A percentile compares a stretch with the other conserved stretches of the same genome.
Evolutionary conservation across 441 rosid species (phyloP).

Genomic region (Dalechampia spathulata): DNA sequence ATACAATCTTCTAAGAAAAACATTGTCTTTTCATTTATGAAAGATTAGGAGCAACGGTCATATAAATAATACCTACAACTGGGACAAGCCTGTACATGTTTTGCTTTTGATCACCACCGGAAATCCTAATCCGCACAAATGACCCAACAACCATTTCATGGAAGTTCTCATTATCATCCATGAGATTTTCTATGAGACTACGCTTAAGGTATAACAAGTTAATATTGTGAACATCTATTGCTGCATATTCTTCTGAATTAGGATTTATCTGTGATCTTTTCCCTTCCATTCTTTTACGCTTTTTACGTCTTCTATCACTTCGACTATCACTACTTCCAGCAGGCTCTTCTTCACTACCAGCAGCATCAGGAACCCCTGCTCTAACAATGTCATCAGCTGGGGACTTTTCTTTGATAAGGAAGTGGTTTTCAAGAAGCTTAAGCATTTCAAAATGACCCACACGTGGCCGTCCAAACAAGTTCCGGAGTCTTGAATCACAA

Average conservation of each 20-base stretch:
- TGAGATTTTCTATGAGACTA: conserved; percentile 70
- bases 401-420: conserved; percentile 63
- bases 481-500: conserved; percentile 81
- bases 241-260: conserved; percentile 82
- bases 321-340: conserved; percentile 58
- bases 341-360: conserved; percentile 55
- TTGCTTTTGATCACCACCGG: conserved; percentile 63
- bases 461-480: conserved; percentile 77
- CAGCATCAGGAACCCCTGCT: conserved; percentile 55
- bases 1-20: not conserved
- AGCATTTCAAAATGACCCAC: conserved; percentile 98
- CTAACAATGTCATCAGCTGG: conserved; percentile 48
- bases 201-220: conserved; percentile 75
- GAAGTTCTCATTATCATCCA: conserved; percentile 61
- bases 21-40: conserved; percentile 9
- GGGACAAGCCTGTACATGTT: conserved; percentile 83
- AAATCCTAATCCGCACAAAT: conserved; percentile 71
- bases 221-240: conserved; percentile 77
- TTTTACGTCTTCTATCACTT: conserved; percentile 72
- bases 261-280: conserved; percentile 71
- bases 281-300: conserved; percentile 59
- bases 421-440: conserved; percentile 87
- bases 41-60: conserved; percentile 9
- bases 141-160: conserved; percentile 83
- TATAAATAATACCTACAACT: conserved; percentile 65